phyloP scores from a whole-genome alignment of 805 yeast species.

The Kockiozyma suomiensis region DNA sequence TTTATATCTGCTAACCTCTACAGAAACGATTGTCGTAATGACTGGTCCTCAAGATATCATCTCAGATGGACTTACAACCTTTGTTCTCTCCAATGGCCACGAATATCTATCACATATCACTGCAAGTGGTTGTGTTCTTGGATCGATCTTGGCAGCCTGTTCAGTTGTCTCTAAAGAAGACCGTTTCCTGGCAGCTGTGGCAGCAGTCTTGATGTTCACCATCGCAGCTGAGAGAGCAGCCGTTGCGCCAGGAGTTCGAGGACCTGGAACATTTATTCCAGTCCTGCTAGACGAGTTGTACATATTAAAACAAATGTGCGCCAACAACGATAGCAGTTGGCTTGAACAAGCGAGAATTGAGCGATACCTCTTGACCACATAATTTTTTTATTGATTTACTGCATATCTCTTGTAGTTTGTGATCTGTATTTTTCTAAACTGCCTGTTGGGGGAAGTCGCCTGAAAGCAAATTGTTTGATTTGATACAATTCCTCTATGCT shows the following conservation, averaged over 20 bases:
- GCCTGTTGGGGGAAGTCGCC: background rate
- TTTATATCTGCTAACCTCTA: slow-evolving; percentile 16
- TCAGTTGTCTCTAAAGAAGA: slow-evolving; percentile 50
- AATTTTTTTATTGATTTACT: background rate
- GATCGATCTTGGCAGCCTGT: slow-evolving; percentile 66
- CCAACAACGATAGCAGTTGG: slow-evolving; percentile 18
- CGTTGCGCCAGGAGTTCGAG: slow-evolving; percentile 39
- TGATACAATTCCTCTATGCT: background rate
- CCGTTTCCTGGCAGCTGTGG: slow-evolving; percentile 48
- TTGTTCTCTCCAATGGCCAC: slow-evolving; percentile 58
- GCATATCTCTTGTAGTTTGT: background rate
- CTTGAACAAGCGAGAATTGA: slow-evolving; percentile 22
- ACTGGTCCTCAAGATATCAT: slow-evolving; percentile 65
- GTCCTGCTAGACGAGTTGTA: slow-evolving; percentile 52
- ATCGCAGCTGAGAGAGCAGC: slow-evolving; percentile 63
- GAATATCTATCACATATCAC: slow-evolving; percentile 67
- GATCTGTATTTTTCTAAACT: background rate
- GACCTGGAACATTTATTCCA: slow-evolving; percentile 60
- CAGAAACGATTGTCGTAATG: slow-evolving; percentile 62
- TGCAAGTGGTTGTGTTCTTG: slow-evolving; percentile 83
- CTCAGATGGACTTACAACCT: slow-evolving; percentile 48
- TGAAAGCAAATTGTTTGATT: background rate
- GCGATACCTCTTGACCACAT: slow-evolving; percentile 3
- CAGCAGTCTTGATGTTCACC: slow-evolving; percentile 63
- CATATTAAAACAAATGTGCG: slow-evolving; percentile 1